Evolutionary conservation across 2,329 filamentous ascomycete species (phyloP), one percentile per base, ranked within the genome.

Genomic region (Ilyonectria sp.): DNA sequence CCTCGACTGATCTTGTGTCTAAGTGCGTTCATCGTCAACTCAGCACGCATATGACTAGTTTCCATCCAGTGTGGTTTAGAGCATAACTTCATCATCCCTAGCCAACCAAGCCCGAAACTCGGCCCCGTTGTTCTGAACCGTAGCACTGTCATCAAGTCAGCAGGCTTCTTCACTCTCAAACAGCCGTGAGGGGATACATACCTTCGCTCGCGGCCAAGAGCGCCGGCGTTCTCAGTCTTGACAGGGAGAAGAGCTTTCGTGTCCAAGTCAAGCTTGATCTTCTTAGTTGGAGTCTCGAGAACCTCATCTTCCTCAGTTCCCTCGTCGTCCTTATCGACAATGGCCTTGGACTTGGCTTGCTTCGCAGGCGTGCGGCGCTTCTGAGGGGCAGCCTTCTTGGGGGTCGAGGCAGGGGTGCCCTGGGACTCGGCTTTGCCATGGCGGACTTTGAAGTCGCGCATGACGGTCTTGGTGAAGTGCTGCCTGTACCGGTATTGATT

Each of bases 401-500:
- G 61, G 6, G 68, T 55, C 2, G 70, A 43, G 6, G 70, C n/a
- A n/a, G 69, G 55, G 43, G 57, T 37, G 9, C 46, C 33, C 21
- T 59, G 60, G 29, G 60, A 29, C 15, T 53, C 7, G 1, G 52
- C 63, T 19, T 65, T 60, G 43, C 71, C 74, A 59, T 76, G 71
- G 13, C 79, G 79, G 19, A 56, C 58, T 44, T 76, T 79, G 72
- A 80, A 82, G 7, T 80, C 74, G 43, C 76, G 79, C 67, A 82
- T 71, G 69, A 83, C 79, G 21, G 70, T 68, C 70, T 83, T 83
- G 69, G 75, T 76, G 70, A 80, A 83, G 53, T 81, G 81, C 70
- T 83, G 82, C 2, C 82, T 83, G 47, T 47, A 10, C n/a, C 15
- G 29, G 0, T 53, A 15, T 49, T 65, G 13, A 60, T 59, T 54